A percentile compares a stretch with the other conserved stretches of the same genome.
phyloP scores from a whole-genome alignment of 2,329 filamentous ascomycete genomes.

The Aspergillus pseudoglaucus region DNA sequence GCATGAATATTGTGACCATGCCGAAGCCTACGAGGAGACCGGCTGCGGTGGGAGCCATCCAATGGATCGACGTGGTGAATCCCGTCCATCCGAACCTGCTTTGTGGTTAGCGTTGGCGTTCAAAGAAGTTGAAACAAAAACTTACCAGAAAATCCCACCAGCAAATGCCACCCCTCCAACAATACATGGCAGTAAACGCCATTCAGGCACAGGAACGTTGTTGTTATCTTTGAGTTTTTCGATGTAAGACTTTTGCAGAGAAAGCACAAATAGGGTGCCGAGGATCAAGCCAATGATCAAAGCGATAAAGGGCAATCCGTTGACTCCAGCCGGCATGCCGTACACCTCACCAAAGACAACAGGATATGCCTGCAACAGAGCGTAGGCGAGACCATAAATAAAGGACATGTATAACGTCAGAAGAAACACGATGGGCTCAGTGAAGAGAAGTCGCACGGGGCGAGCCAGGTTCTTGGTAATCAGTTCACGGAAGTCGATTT shows the following conservation, averaged over 20 bases:
- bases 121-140: neutral
- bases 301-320: constrained; percentile 15
- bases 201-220: constrained; percentile 16
- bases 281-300: constrained; percentile 14
- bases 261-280: constrained; percentile 12
- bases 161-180: constrained; percentile 15
- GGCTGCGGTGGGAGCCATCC: constrained; percentile 17
- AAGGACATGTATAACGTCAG: constrained; percentile 21
- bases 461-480: constrained; percentile 16
- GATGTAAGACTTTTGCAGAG: constrained; percentile 9
- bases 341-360: constrained; percentile 14
- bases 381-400: constrained; percentile 17
- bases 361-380: constrained; percentile 16
- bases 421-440: constrained; percentile 19
- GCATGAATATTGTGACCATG: constrained; percentile 18
- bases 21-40: constrained; percentile 18
- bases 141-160: constrained; percentile 17
- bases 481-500: constrained; percentile 13
- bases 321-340: constrained; percentile 10
- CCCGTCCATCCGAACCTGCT: constrained; percentile 22
- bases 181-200: constrained; percentile 17
- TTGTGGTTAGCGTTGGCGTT: neutral
- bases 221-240: constrained; percentile 14
- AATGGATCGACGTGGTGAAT: constrained; percentile 13
- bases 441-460: constrained; percentile 15